Evolutionary conservation across 257 asterid species (phyloP).

Genomic region (Nicotiana knightiana): DNA sequence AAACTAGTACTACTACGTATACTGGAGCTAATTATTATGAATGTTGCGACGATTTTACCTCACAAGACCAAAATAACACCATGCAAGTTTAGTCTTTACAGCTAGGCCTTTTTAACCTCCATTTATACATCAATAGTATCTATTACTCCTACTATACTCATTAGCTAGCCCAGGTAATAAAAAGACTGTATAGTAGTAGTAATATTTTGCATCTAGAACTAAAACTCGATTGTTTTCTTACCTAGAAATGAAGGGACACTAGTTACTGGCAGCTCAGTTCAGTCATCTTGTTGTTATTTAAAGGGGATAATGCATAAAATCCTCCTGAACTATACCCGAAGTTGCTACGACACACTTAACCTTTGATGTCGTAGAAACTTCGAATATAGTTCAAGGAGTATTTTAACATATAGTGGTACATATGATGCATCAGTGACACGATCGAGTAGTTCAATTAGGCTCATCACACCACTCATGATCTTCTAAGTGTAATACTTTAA

Average conservation of each 20-base stretch:
- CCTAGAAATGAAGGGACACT: neutral
- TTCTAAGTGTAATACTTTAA: neutral
- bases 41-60: neutral
- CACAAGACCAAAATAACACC: neutral
- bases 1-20: neutral
- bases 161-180: neutral
- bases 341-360: no score
- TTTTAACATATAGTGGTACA: no score
- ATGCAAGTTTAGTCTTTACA: neutral
- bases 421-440: neutral
- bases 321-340: no score
- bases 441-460: neutral
- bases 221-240: neutral
- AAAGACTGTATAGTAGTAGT: neutral
- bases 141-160: no score
- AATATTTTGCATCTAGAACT: neutral
- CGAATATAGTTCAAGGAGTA: neutral
- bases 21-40: neutral
- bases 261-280: neutral
- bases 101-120: no score
- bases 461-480: neutral
- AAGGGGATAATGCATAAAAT: no score
- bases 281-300: neutral
- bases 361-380: neutral
- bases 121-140: neutral